These are phyloP conservation scores for Nidularia sp. DNA, from an alignment of 768 basidiomycete species.

Conservation along the genomic window DNA sequence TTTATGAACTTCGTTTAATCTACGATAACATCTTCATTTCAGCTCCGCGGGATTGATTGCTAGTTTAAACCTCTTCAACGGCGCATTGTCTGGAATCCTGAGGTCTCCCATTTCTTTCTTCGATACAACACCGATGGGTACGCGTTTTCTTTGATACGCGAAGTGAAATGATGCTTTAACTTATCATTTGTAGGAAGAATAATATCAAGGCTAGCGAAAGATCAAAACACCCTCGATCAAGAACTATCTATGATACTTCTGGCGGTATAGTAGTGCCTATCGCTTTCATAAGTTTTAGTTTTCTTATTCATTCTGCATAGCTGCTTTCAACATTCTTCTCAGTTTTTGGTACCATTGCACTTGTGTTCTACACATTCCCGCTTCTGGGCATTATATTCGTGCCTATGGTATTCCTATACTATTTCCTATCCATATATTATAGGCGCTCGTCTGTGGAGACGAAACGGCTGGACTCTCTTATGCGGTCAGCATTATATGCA, in stretches of 20 bases:
- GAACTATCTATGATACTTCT: conserved; percentile 41
- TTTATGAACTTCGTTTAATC: no score
- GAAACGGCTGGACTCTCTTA: conserved; percentile 59
- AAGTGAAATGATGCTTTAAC: no score
- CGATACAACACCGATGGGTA: conserved; percentile 69
- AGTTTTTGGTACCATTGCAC: conserved; percentile 49
- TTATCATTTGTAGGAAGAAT: conserved; percentile 41
- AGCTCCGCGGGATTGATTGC: conserved; percentile 35
- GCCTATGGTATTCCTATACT: conserved; percentile 50
- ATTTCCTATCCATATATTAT: conserved; percentile 50
- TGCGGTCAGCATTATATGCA: conserved; percentile 55
- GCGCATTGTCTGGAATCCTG: conserved; percentile 52
- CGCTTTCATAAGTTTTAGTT: background rate
- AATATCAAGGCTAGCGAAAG: conserved; percentile 54
- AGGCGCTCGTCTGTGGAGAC: conserved; percentile 59
- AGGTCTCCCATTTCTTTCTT: conserved; percentile 64
- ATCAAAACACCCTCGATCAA: conserved; percentile 55
- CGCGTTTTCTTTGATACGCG: conserved; percentile 2
- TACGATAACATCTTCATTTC: background rate
- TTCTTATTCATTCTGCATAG: conserved; percentile 16
- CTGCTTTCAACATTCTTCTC: conserved; percentile 34
- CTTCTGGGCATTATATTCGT: conserved; percentile 61
- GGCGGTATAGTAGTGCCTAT: conserved; percentile 26
- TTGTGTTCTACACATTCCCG: conserved; percentile 68
- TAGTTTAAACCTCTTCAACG: conserved; percentile 48